Evolutionary conservation across 495 filamentous ascomycete genomes (phyloP), one percentile per base, ranked within the genome.

Genomic region (Poronia punctata): DNA sequence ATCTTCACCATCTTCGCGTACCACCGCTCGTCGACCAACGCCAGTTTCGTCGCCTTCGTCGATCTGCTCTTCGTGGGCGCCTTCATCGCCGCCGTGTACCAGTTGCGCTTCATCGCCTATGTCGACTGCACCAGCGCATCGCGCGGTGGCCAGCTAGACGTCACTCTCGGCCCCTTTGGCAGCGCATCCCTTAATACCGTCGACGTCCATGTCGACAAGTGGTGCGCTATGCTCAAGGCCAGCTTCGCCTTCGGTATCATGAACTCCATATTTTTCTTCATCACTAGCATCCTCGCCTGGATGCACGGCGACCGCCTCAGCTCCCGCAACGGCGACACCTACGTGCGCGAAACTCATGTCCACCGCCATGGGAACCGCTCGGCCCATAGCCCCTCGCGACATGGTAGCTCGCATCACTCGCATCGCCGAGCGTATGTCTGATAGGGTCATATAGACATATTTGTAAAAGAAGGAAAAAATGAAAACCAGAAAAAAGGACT

Each of bases 201-300:
- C 4, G 43, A 70, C 16, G 38, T 78, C 3, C 54, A 68, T 9
- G 51, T 79, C 16, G 74, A 88, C 55, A 90, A 90, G 73, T 73
- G 71, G 3, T 95, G 88, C 61, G 75, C 76, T 12, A 90, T 95
- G 86, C 74, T 90, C 38, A 95, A 95, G 76, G 80, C 88, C 1
- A 71, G 66, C 46, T 95, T 84, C 47, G 88, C 86, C 2, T 74
- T 95, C 43, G 88, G 77, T 1, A 95, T 95, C 53, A 90, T 95
- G 79, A 86, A 92, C 52, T 66, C 65, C 37, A 64, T 93, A 21
- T 86, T 90, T 62, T 95, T 95, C 61, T 76, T 82, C 54, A 64
- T 86, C 53, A 90, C 87, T 1, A 68, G 67, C 19, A 54, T 83
- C 7, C 49, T 83, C 14, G 79, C 83, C 3, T 66, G 78, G 27